Evolutionary conservation across 768 basidiomycete species (phyloP).

Genomic region (Trametes sanguinea): DNA sequence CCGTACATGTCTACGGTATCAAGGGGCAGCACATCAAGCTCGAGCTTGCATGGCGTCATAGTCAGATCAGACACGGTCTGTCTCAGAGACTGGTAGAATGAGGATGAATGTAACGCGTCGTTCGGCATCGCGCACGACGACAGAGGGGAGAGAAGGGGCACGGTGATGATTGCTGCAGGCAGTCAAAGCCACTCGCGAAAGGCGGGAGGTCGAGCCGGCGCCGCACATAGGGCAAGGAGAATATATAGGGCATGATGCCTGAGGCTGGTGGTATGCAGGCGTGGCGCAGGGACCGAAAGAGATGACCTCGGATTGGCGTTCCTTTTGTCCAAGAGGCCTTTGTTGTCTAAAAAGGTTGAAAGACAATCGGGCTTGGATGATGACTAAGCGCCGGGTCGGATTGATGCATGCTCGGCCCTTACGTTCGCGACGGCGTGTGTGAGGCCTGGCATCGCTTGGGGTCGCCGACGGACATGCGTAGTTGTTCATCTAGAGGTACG

Average conservation of each 20-base stretch:
- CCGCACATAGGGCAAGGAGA: neutral
- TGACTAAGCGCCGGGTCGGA: slow-evolving; percentile 17
- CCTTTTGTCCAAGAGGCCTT: slow-evolving; percentile 27
- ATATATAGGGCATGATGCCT: slow-evolving; percentile 19
- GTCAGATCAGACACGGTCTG: slow-evolving; percentile 48
- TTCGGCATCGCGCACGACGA: slow-evolving; percentile 48
- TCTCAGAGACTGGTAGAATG: slow-evolving; percentile 19
- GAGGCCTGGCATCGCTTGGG: neutral
- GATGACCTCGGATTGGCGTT: slow-evolving; percentile 19
- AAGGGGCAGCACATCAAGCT: slow-evolving; percentile 42
- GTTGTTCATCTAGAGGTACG: neutral
- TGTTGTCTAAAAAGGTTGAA: slow-evolving; percentile 26
- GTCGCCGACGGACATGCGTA: neutral
- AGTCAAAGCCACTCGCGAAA: slow-evolving; percentile 11
- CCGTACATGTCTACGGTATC: slow-evolving; percentile 70
- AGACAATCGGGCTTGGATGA: slow-evolving; percentile 15
- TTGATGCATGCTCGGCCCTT: slow-evolving; percentile 9
- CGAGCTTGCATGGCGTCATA: slow-evolving; percentile 42
- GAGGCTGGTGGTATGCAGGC: slow-evolving; percentile 1
- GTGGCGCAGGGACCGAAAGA: slow-evolving; percentile 15
- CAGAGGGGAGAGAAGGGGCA: slow-evolving; percentile 3
- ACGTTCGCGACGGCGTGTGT: neutral
- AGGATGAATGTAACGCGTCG: slow-evolving; percentile 5
- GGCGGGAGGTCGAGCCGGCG: slow-evolving; percentile 6
- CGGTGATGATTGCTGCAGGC: neutral